Conservation (phyloP, 108 stramenopile genomes). For the Pseudonitzschia pungens region DNA sequence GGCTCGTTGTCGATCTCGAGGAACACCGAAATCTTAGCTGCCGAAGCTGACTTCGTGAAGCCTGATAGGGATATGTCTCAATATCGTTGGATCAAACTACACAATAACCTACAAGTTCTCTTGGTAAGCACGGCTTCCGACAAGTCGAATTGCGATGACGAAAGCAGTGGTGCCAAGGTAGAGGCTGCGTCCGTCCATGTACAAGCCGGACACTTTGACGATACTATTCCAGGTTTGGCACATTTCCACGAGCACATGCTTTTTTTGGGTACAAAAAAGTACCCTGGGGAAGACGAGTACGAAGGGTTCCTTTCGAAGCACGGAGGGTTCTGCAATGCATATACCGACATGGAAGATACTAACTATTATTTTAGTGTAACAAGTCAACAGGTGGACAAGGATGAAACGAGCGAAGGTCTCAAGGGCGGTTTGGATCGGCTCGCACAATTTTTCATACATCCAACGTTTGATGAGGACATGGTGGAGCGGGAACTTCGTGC, state of each 20-base stretch:
- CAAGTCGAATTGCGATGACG: conserved; percentile 10
- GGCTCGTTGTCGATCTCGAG: conserved; percentile 1
- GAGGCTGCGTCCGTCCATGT: conserved; percentile 83
- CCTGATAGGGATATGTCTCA: conserved; percentile 64
- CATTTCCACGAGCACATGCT: conserved; percentile 90
- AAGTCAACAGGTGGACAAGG: conserved; percentile 32
- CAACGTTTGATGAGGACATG: conserved; percentile 83
- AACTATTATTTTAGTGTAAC: conserved; percentile 95
- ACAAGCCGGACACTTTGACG: conserved; percentile 86
- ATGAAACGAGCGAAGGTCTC: conserved; percentile 59
- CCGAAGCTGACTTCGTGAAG: conserved; percentile 62
- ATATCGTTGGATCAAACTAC: conserved; percentile 66
- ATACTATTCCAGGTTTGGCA: conserved; percentile 68
- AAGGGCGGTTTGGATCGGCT: conserved; percentile 91
- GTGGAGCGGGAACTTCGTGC: conserved; percentile 93
- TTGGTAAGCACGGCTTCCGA: conserved; percentile 51
- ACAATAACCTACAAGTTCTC: conserved; percentile 67
- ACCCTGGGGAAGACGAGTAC: conserved; percentile 91
- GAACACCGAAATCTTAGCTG: conserved; percentile 51
- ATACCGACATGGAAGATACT: conserved; percentile 93
- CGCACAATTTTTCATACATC: conserved; percentile 94
- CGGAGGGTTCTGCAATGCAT: conserved; percentile 95
- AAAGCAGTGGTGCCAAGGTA: conserved; percentile 39
- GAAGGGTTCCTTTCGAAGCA: conserved; percentile 78
- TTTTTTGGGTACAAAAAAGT: conserved; percentile 95